Percentiles rank a stretch among this genome's conserved stretches.
Conservation (phyloP, 345 rosid genomes). For the Eucalyptus cloeziana region DNA sequence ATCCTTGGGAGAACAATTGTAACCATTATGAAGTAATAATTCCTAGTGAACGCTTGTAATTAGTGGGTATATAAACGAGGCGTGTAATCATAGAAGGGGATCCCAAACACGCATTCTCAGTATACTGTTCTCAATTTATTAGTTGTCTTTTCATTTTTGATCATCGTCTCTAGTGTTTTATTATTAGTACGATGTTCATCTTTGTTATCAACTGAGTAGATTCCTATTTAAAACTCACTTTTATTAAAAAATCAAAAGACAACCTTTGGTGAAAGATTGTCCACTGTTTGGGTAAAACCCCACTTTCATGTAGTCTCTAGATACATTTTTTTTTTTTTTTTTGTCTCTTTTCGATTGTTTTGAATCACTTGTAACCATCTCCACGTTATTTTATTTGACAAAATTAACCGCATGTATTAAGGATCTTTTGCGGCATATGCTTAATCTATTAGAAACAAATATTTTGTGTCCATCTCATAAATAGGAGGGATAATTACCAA, state of each 20-base stretch:
- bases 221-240: neutral
- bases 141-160: neutral
- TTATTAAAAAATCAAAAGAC: neutral
- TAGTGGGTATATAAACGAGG: neutral
- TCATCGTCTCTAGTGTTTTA: neutral
- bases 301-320: neutral
- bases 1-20: neutral
- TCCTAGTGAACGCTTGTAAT: neutral
- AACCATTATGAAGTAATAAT: neutral
- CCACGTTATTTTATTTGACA: neutral
- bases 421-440: neutral
- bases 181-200: neutral
- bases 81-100: neutral
- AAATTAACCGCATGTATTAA: neutral
- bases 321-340: fast-evolving
- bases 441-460: neutral
- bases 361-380: neutral
- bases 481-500: neutral
- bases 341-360: neutral
- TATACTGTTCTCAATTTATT: neutral
- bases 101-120: neutral
- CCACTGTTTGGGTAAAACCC: neutral
- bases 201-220: neutral
- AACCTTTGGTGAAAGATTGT: neutral
- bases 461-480: neutral